Conservation (phyloP, 2,329 filamentous ascomycete species). For the Fusarium kyushuense region DNA sequence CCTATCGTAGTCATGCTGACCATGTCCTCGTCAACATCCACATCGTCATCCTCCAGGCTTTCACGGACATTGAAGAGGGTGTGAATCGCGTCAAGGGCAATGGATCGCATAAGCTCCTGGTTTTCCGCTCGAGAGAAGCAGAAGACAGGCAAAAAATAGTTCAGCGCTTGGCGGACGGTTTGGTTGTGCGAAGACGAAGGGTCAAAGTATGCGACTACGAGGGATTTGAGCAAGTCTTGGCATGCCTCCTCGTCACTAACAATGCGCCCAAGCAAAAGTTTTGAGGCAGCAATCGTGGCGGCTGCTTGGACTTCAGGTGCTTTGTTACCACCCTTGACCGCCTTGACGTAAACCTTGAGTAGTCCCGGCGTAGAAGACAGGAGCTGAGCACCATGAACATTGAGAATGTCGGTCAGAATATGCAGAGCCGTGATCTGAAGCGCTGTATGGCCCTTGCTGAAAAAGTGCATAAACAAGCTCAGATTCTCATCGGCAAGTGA, state of each 20-base stretch:
- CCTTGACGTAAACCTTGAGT: conserved; percentile 86
- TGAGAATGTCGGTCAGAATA: conserved; percentile 92
- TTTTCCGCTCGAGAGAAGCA: conserved; percentile 88
- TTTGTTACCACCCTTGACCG: conserved; percentile 77
- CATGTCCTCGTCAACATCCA: conserved; percentile 81
- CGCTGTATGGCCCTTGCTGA: conserved; percentile 89
- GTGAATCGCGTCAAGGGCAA: conserved; percentile 80
- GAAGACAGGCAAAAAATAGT: conserved; percentile 95
- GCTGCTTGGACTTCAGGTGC: conserved; percentile 82
- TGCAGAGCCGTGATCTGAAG: conserved; percentile 92
- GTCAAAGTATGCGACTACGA: conserved; percentile 90
- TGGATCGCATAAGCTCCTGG: conserved; percentile 80
- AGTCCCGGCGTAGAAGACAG: conserved; percentile 75
- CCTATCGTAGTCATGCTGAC: conserved; percentile 82
- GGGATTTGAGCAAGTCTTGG: conserved; percentile 82
- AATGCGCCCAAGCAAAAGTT: conserved; percentile 84
- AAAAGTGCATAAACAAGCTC: conserved; percentile 94
- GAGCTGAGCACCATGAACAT: conserved; percentile 86
- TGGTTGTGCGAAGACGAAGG: conserved; percentile 84
- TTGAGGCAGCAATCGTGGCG: conserved; percentile 84
- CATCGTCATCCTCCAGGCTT: conserved; percentile 79
- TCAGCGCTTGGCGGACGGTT: conserved; percentile 84
- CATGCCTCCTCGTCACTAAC: conserved; percentile 76
- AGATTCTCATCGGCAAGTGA: conserved; percentile 93
- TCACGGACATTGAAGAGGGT: conserved; percentile 79